Evolutionary conservation across 345 rosid species (phyloP), one percentile per base, ranked within the genome.

Genomic region (Linum lewisii): DNA sequence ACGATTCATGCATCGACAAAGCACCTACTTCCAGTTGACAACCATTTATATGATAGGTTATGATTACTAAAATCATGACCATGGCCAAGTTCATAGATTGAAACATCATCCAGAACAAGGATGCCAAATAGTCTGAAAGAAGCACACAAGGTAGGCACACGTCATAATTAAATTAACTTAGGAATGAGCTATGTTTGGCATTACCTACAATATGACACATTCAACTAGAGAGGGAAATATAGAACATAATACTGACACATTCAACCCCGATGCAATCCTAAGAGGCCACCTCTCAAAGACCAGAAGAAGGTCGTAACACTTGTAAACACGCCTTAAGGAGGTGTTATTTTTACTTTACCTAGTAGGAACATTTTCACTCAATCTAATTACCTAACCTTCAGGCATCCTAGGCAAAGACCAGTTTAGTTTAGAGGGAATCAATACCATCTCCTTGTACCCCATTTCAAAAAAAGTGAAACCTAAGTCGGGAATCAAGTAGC

Each of bases 191-290:
- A 51, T 58, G 21, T 42, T 22, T 62, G 62, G 59, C 63, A 62
- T 64, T 63, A 60, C 59, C 66, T 51, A 63, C 72, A 65, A 51
- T 70, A 64, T 68, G 37, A 53, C 54, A 69, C 63, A 58, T 37
- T 29, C 16, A 0, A 32, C 22, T 34, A 7, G 32, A 60, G 53
- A 59, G 13, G 21, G 24, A 37, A 13, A 26, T 45, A 11, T n/a
- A 24, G 24, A 45, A 42, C 3, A 24, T 7, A 24, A 49, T 10
- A 52, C 20, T 11, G 4, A 42, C 47, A 42, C 47, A 42, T 42
- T 5, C 5, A 5, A 11, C 7, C 38, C 10, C 5, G 38, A 34
- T 0, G 38, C 38, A 34, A 25, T 51, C 21, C 21, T 7, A 45
- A 53, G 69, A 51, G 51, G 29, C 63, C 62, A 63, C 45, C 8